Evolutionary conservation across 306 rosid genomes (phyloP), one percentile per base, ranked within the genome.

Genomic region (Arachis hypogaea): DNA sequence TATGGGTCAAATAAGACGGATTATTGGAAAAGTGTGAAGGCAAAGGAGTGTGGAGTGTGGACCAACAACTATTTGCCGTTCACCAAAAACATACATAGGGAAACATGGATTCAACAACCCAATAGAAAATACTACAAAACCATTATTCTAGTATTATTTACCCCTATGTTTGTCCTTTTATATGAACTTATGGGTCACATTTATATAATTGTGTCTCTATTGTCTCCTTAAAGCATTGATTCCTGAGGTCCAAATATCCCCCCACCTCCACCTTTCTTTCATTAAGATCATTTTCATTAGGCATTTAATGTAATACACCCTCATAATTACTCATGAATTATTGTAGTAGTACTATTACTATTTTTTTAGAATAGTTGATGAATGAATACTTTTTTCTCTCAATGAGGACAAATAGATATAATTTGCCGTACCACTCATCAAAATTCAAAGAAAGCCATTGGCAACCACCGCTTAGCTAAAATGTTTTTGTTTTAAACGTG

Each of bases 211-310:
- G 41, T 71, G 70, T 56, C 46, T 49, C 38, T 75, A 0, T 45
- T 79, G 81, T 83, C 83, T 33, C 14, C 76, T 38, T 9, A 46
- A 77, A 73, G 64, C 14, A 52, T 12, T 6, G 70, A 52, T 65
- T 6, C 54, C 28, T 22, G 28, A 22, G 28, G 28, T 22, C 28
- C 28, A 22, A 22, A 22, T 22, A 22, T 33, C 38, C 38, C 38
- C 38, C 81, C 78, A 64, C 66, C 11, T 38, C 16, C 14, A 71
- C 43, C 8, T 70, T 78, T 69, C 58, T 36, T 49, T 46, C 8
- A 3, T 57, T 41, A 49, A 40, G 47, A 7, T n/a, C 80, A 60
- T 76, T 76, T 56, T 66, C 40, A 12, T 58, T 36, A 41, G 42
- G 18, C 2, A n/a, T 16, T n/a, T 43, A 47, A 45, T 63, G 38